Conservation (phyloP, 129 eudicot species). For the Tagetes patula region DNA sequence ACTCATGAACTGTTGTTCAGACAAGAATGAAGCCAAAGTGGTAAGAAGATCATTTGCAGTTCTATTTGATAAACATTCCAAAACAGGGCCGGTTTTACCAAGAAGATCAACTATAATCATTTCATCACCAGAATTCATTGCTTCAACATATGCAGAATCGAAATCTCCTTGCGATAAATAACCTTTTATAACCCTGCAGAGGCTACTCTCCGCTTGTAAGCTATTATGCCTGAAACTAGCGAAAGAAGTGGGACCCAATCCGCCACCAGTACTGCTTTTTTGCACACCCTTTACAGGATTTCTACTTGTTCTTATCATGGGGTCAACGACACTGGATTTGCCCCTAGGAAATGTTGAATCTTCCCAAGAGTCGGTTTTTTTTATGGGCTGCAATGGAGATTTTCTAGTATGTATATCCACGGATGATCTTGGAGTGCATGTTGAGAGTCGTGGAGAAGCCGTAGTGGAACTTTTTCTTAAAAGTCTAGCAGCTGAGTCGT, state of each 20-base stretch:
- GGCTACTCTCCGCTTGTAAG: conserved; percentile 42
- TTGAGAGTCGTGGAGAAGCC: conserved; percentile 78
- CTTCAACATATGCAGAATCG: conserved; percentile 79
- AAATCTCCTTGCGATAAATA: conserved; percentile 67
- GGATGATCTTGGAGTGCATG: conserved; percentile 72
- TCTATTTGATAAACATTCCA: conserved; percentile 65
- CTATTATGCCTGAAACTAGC: conserved; percentile 34
- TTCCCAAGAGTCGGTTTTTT: conserved; percentile 52
- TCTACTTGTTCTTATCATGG: conserved; percentile 40
- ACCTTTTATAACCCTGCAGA: conserved; percentile 53
- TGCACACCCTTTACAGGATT: conserved; percentile 38
- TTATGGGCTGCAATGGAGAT: conserved; percentile 41
- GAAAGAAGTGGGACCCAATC: conserved; percentile 29
- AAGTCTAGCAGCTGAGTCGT: conserved; percentile 46
- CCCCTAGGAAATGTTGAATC: conserved; percentile 41
- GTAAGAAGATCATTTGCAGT: conserved; percentile 56
- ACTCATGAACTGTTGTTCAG: conserved; percentile 61
- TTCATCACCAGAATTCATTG: conserved; percentile 65
- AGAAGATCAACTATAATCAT: conserved; percentile 71
- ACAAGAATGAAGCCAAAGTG: conserved; percentile 59
- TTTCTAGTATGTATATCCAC: conserved; percentile 50
- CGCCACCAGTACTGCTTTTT: conserved; percentile 20
- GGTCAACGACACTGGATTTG: conserved; percentile 41
- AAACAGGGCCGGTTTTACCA: conserved; percentile 84
- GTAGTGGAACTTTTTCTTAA: conserved; percentile 49